phyloP scores from a whole-genome alignment of 352 stramenopile genomes.

The Phytophthora hibernalis region DNA sequence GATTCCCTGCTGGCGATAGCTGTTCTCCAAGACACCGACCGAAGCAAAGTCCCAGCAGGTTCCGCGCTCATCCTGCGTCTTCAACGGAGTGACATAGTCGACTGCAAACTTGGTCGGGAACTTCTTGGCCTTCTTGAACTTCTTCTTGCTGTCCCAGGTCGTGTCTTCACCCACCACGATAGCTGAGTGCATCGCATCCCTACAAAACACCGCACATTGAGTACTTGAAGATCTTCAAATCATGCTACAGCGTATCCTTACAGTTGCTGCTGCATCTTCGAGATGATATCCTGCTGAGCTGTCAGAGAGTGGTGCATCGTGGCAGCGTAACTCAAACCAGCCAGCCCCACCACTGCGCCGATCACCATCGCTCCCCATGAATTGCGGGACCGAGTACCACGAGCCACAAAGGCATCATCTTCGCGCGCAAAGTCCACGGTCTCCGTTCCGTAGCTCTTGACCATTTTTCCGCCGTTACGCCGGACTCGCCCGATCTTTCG shows the following conservation, averaged over 20 bases:
- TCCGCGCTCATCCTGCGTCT: conserved; percentile 68
- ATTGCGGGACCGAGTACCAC: conserved; percentile 1
- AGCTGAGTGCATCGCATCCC: conserved; percentile 51
- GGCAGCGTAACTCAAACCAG: conserved; percentile 15
- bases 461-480: conserved; percentile 24
- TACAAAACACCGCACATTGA: conserved; percentile 9
- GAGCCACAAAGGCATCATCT: conserved; percentile 7
- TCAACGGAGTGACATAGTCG: conserved; percentile 55
- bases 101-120: conserved; percentile 64
- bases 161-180: conserved; percentile 33
- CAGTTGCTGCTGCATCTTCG: conserved; percentile 27
- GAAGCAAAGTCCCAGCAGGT: conserved; percentile 75
- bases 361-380: conserved; percentile 8
- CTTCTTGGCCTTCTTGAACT: conserved; percentile 20
- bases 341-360: conserved; percentile 5
- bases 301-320: conserved; percentile 23
- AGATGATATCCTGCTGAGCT: conserved; percentile 19
- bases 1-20: conserved; percentile 63
- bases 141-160: conserved; percentile 32
- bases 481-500: conserved; percentile 19
- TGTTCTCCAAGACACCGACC: conserved; percentile 61
- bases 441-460: conserved; percentile 21
- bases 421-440: conserved; percentile 15
- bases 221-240: not conserved
- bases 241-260: not conserved